Evolutionary conservation across 2,329 filamentous ascomycete genomes (phyloP).

Genomic region (Colletotrichum sp.): DNA sequence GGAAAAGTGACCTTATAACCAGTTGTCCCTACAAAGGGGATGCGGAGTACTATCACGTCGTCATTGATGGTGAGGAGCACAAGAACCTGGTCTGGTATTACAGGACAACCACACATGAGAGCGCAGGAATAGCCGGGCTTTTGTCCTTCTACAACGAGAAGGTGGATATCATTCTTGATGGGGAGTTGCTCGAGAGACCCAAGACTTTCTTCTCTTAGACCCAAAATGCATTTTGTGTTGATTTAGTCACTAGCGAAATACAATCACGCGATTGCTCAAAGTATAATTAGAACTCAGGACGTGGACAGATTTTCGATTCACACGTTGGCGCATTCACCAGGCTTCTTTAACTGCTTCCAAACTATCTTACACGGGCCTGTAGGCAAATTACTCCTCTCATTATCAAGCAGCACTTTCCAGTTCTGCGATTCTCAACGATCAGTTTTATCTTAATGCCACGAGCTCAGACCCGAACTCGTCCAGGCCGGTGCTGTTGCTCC

Average conservation of each 20-base stretch:
- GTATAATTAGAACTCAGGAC: fast-evolving
- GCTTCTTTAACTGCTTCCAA: background rate
- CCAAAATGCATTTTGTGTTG: background rate
- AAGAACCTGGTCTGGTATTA: constrained; percentile 70
- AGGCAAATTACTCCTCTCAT: background rate
- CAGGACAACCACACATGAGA: constrained; percentile 59
- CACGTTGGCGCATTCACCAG: background rate
- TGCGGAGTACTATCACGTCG: constrained; percentile 65
- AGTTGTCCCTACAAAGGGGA: constrained; percentile 72
- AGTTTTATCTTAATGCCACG: background rate
- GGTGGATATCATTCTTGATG: constrained; percentile 66
- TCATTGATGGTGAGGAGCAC: constrained; percentile 45
- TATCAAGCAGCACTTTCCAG: background rate
- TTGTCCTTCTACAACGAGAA: constrained; percentile 74
- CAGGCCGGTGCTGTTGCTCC: background rate
- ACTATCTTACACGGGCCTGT: background rate
- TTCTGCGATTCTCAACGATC: background rate
- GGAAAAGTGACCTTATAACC: constrained; percentile 56
- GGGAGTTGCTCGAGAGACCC: constrained; percentile 39
- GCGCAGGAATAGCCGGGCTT: constrained; percentile 56
- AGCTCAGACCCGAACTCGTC: background rate
- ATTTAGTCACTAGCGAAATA: too few species aligned
- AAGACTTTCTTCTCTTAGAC: constrained; percentile 26
- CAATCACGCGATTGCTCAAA: background rate
- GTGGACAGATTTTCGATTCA: background rate